A percentile compares a stretch with the other conserved stretches of the same genome.
Evolutionary conservation across 2,329 filamentous ascomycete genomes (phyloP).

Genomic region (Herpotrichia juniperi): DNA sequence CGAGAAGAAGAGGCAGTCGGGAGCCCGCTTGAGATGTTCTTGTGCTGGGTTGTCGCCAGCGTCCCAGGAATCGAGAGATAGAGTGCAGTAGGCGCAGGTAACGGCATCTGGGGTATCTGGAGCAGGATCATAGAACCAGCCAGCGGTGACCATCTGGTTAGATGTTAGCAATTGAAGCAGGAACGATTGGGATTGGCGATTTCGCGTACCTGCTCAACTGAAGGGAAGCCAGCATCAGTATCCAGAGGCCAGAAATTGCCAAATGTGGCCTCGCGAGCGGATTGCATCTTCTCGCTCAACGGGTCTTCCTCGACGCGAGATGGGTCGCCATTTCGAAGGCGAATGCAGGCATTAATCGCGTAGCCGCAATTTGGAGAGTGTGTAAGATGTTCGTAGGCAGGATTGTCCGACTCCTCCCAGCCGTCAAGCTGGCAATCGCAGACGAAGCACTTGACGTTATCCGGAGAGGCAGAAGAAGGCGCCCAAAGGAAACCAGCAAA

Average conservation of each 20-base stretch:
- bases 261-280: constrained; percentile 84
- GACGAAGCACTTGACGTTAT: constrained; percentile 90
- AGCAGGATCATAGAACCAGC: constrained; percentile 92
- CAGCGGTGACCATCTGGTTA: constrained; percentile 81
- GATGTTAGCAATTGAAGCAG: constrained; percentile 80
- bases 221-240: constrained; percentile 29
- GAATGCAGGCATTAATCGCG: constrained; percentile 69
- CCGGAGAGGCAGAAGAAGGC: constrained; percentile 74
- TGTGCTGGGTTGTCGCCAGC: constrained; percentile 88
- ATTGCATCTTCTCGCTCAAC: constrained; percentile 70
- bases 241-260: constrained; percentile 89
- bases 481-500: constrained; percentile 90
- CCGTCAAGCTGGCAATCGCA: constrained; percentile 85
- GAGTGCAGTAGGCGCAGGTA: constrained; percentile 86
- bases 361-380: constrained; percentile 85
- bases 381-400: constrained; percentile 82
- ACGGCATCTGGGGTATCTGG: constrained; percentile 85
- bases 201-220: constrained; percentile 68
- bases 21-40: constrained; percentile 81
- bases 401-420: constrained; percentile 88
- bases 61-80: constrained; percentile 95
- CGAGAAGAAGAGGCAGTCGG: constrained; percentile 82
- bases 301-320: constrained; percentile 76
- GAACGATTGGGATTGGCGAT: constrained; percentile 46
- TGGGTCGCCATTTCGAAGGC: constrained; percentile 65